phyloP scores from a whole-genome alignment of 1,139 yeast species.

The Saccharomyces hybrid region DNA sequence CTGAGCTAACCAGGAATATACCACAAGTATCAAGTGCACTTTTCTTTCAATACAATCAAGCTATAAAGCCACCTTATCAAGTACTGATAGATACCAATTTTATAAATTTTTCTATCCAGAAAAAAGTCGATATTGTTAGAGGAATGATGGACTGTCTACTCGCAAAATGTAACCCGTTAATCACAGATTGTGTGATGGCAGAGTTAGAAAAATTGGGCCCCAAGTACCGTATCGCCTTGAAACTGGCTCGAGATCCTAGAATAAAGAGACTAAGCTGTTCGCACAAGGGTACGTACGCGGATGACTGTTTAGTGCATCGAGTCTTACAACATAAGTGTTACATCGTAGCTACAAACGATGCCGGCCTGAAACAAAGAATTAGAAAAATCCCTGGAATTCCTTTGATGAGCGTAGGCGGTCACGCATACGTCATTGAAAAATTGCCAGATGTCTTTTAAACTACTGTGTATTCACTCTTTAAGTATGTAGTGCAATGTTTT shows the following conservation, averaged over 20 bases:
- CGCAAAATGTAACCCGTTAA: conserved; percentile 92
- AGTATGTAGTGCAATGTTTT: not conserved
- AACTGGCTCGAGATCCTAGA: conserved; percentile 89
- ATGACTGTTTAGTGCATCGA: conserved; percentile 89
- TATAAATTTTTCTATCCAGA: conserved; percentile 90
- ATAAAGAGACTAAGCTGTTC: conserved; percentile 80
- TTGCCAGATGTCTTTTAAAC: conserved; percentile 82
- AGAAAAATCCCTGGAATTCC: conserved; percentile 98
- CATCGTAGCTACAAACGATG: conserved; percentile 97
- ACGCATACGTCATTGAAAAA: conserved; percentile 85
- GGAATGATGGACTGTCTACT: conserved; percentile 94
- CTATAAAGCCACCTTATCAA: conserved; percentile 95
- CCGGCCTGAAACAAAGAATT: conserved; percentile 88
- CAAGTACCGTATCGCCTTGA: conserved; percentile 83
- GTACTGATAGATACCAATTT: conserved; percentile 93
- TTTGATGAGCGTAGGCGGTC: conserved; percentile 91
- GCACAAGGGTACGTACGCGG: conserved; percentile 96
- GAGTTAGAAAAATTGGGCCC: conserved; percentile 95
- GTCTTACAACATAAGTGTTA: conserved; percentile 94
- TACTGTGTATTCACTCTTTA: not conserved
- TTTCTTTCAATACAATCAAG: conserved; percentile 88
- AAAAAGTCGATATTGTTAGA: conserved; percentile 83
- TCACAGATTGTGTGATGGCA: conserved; percentile 97
- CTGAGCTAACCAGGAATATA: conserved; percentile 75
- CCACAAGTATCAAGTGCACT: conserved; percentile 96